Conservation (phyloP, 768 basidiomycete species). For the Dioszegia hungarica region DNA sequence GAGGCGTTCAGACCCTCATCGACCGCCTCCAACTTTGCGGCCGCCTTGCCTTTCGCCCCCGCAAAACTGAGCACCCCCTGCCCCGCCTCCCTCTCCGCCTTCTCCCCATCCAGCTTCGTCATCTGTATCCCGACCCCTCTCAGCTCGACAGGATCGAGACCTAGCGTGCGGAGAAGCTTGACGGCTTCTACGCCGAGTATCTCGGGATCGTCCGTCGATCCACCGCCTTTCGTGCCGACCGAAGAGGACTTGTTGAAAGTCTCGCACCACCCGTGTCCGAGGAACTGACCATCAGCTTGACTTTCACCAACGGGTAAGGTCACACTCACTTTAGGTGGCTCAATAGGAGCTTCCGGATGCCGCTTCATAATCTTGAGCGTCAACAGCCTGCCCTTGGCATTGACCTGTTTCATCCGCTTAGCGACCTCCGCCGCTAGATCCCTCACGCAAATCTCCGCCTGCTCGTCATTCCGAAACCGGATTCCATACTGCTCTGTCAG, state of each 20-base stretch:
- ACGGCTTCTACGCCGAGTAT: constrained; percentile 73
- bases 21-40: not conserved
- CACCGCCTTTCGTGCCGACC: constrained; percentile 59
- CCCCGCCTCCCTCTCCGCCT: constrained; percentile 50
- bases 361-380: constrained; percentile 87
- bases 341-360: constrained; percentile 76
- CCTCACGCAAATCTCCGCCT: constrained; percentile 72
- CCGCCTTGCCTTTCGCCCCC: not conserved
- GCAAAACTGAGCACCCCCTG: constrained; percentile 63
- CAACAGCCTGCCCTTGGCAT: constrained; percentile 67
- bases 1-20: too few relatives aligned
- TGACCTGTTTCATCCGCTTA: constrained; percentile 62
- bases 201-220: constrained; percentile 66
- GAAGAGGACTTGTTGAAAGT: constrained; percentile 69
- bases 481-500: constrained; percentile 90
- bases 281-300: constrained; percentile 57
- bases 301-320: not conserved
- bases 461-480: constrained; percentile 74
- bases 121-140: constrained; percentile 88
- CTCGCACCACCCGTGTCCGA: constrained; percentile 85
- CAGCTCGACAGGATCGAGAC: constrained; percentile 78
- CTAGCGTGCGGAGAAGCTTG: constrained; percentile 65
- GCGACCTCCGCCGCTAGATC: constrained; percentile 75
- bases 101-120: constrained; percentile 68
- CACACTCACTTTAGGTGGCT: constrained; percentile 75